Percentiles rank a stretch among this genome's conserved stretches.
phyloP scores from a whole-genome alignment of 2,329 filamentous ascomycete species.

The Colletotrichum cereale region DNA sequence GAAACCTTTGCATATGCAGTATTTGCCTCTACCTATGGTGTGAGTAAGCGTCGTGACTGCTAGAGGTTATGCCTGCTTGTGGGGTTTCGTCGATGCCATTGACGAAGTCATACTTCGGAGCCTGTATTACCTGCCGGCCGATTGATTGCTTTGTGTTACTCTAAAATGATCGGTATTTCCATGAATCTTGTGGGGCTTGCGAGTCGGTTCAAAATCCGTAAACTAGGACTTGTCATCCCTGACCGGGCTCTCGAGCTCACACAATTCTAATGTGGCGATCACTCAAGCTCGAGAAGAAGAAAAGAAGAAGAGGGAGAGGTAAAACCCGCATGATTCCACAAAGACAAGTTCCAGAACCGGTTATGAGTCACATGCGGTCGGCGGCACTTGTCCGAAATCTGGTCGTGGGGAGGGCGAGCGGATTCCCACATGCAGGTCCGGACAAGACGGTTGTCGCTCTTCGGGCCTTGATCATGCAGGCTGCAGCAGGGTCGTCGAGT shows the following conservation, averaged over 20 bases:
- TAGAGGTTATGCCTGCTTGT: not conserved
- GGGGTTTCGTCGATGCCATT: not conserved
- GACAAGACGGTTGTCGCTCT: not conserved
- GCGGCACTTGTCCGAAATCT: constrained; percentile 28
- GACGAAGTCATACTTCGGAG: not conserved
- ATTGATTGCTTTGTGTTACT: not conserved
- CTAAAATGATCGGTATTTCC: no score
- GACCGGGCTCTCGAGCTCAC: not conserved
- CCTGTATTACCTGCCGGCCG: not conserved
- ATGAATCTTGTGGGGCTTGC: not conserved
- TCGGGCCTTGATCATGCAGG: not conserved
- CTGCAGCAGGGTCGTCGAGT: not conserved
- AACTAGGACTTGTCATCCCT: constrained; percentile 1
- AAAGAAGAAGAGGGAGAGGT: no score
- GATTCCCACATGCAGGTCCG: not conserved
- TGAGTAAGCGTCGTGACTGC: not conserved
- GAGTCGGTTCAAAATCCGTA: not conserved
- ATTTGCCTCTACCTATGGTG: not conserved
- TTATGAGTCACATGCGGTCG: constrained; percentile 15
- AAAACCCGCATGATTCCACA: not conserved
- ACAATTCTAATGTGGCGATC: constrained; percentile 17
- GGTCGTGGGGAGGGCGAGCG: not conserved
- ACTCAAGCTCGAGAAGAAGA: not conserved
- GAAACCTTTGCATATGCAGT: not conserved
- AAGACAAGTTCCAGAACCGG: not conserved